Conservation (phyloP, 805 yeast genomes). For the Metschnikowia proteae region DNA sequence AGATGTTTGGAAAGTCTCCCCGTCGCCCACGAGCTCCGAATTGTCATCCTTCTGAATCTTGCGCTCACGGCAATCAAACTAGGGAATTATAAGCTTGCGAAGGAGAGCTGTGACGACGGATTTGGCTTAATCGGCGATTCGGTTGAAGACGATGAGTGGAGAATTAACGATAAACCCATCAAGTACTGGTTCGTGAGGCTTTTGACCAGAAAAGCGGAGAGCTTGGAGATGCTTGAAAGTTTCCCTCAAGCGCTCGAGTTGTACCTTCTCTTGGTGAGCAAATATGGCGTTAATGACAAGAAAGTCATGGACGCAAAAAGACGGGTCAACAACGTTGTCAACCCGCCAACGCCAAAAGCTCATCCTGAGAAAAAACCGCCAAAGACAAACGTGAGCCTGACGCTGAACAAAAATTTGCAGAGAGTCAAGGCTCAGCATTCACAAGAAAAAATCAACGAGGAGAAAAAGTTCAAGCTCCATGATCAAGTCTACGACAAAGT, state of each 20-base stretch:
- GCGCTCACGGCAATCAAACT: conserved; percentile 59
- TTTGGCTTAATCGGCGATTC: conserved; percentile 30
- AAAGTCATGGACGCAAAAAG: conserved; percentile 75
- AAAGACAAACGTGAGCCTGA: not conserved
- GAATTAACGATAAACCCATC: conserved; percentile 48
- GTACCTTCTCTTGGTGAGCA: conserved; percentile 60
- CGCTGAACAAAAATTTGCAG: conserved; percentile 6
- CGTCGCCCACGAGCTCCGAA: conserved; percentile 54
- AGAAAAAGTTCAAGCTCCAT: conserved; percentile 48
- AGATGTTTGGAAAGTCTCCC: conserved; percentile 53
- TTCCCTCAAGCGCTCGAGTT: conserved; percentile 57
- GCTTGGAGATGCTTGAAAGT: conserved; percentile 74
- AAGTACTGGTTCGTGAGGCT: conserved; percentile 75
- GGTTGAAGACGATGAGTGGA: conserved; percentile 27
- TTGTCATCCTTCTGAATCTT: conserved; percentile 72
- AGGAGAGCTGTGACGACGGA: conserved; percentile 46
- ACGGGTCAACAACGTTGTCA: conserved; percentile 64
- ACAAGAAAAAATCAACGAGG: conserved; percentile 13
- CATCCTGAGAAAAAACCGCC: conserved; percentile 15
- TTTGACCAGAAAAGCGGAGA: conserved; percentile 70
- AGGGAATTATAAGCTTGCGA: conserved; percentile 63
- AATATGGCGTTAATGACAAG: conserved; percentile 59
- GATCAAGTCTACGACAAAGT: conserved; percentile 59
- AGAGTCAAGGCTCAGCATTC: conserved; percentile 40
- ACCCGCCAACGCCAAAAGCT: conserved; percentile 41